Percentiles rank a stretch among this genome's conserved stretches.
Conservation (phyloP, 257 asterid genomes). For the Capsicum rhomboideum region DNA sequence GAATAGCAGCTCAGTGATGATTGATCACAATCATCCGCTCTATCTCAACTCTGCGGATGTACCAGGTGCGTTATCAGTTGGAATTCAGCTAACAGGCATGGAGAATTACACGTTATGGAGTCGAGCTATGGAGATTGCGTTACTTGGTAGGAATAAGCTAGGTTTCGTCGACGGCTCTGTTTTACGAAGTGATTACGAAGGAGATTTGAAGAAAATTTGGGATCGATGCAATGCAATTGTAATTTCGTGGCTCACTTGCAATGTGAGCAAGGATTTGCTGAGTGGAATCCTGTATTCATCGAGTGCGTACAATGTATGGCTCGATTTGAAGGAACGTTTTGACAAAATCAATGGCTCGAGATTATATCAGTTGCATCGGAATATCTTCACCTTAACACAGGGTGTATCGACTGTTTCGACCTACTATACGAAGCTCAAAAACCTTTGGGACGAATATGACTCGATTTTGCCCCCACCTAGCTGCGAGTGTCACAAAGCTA, state of each 20-base stretch:
- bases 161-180: not conserved
- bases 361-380: not conserved
- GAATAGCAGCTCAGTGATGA: not conserved
- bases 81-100: not conserved
- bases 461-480: not conserved
- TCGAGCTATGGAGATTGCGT: not conserved
- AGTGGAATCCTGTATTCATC: not conserved
- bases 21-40: not conserved
- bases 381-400: not conserved
- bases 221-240: not conserved
- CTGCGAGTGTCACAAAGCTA: not conserved
- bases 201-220: not conserved
- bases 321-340: not conserved
- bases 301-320: not conserved
- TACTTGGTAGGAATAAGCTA: not conserved
- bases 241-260: not conserved
- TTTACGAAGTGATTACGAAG: not conserved
- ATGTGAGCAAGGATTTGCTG: not conserved
- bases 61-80: not conserved
- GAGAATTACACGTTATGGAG: not conserved
- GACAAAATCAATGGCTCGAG: not conserved
- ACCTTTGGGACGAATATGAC: not conserved
- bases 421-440: not conserved
- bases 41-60: not conserved
- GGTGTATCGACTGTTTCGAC: not conserved